Evolutionary conservation across 495 filamentous ascomycete genomes (phyloP), one percentile per base, ranked within the genome.

Genomic region (Beverwykella pulmonaria): DNA sequence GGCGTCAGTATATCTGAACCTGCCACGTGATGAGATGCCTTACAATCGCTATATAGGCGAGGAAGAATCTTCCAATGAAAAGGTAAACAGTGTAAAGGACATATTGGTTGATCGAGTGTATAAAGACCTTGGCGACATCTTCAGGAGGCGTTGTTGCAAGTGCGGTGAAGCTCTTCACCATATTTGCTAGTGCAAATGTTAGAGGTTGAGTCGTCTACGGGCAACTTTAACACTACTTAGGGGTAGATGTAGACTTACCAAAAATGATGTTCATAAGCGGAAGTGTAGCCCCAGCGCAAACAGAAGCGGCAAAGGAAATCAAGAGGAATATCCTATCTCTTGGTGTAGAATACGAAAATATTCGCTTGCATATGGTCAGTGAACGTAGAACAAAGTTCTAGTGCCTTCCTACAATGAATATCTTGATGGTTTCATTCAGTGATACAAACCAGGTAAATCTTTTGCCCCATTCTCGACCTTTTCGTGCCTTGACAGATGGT

Each of bases 41-140:
- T 53, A 75, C 63, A 10, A 73, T 73, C 30, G 39, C 65, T 34
- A 73, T 60, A 41, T 65, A 79, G 53, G 48, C 77, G 74, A 26
- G 71, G 72, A 39, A 74, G 60, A 34, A 65, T 55, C 53, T 77
- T 73, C 44, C 79, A 71, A 48, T 63, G 74, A 63, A 81, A 68
- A 71, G 76, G 75, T 48, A 81, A 56, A 68, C 77, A 72, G 41
- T 80, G 66, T 66, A 75, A 41, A 74, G 61, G 26, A 78, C 20
- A 71, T 63, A 17, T 73, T 75, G 25, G 77, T 61, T 52, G 19
- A 61, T 61, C 8, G 27, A 27, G n/a, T 36, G 19, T 25, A 50
- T 59, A 23, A 59, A 59, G 23, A 23, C 41, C 22, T 59, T 46
- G 20, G 56, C 39, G 15, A 27, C 36, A 30, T 47, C 36, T n/a